These are phyloP conservation scores for Hyphopichia burtonii DNA, from an alignment of 1,139 yeast species.

Conservation along the genomic window DNA sequence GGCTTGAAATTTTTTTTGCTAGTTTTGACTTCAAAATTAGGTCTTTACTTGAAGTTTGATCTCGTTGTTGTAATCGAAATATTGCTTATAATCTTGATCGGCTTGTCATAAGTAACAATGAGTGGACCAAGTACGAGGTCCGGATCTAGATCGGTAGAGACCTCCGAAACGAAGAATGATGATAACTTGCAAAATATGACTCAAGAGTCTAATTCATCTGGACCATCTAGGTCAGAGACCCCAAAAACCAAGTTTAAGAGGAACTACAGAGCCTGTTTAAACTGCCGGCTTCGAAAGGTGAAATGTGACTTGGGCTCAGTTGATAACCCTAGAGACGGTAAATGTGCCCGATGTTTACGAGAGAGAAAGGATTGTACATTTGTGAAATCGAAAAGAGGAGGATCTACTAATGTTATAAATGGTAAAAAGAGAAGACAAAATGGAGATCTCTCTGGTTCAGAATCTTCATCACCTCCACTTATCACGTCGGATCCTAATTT, in stretches of 20 bases:
- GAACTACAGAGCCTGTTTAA: conserved; percentile 79
- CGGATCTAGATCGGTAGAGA: no score
- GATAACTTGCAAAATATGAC: not conserved
- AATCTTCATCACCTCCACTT: conserved; percentile 1
- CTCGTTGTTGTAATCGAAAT: no score
- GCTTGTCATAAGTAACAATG: no score
- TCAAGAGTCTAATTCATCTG: not conserved
- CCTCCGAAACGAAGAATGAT: not conserved
- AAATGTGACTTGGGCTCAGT: conserved; percentile 82
- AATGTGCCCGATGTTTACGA: conserved; percentile 80
- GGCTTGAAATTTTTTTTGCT: not conserved
- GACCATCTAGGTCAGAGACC: not conserved
- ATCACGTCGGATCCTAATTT: not conserved
- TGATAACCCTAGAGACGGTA: conserved; percentile 72
- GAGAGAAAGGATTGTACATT: conserved; percentile 82
- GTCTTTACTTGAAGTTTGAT: no score
- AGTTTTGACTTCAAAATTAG: not conserved
- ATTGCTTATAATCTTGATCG: no score
- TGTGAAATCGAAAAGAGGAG: conserved; percentile 63
- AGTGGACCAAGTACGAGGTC: no score
- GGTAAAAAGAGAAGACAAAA: conserved; percentile 27
- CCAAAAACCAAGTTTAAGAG: conserved; percentile 41
- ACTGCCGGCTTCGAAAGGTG: conserved; percentile 75
- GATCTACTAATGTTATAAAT: conserved; percentile 43
- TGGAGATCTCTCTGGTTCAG: not conserved